These are phyloP conservation scores for Amanita jacksonii DNA, from an alignment of 768 basidiomycete species.

Conservation along the genomic window DNA sequence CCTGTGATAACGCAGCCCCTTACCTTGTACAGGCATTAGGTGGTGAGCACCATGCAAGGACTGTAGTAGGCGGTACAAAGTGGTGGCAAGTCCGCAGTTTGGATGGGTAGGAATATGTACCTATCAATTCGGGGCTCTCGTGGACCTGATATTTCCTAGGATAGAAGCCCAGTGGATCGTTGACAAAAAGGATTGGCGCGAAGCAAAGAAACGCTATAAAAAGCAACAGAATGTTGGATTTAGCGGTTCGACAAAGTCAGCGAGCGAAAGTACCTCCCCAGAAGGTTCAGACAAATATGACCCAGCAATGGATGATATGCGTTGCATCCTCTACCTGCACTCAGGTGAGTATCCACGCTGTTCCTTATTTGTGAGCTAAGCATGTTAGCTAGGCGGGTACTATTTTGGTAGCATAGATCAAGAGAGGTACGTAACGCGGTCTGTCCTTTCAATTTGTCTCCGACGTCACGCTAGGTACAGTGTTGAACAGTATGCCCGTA, in stretches of 20 bases:
- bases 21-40: constrained; percentile 72
- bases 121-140: constrained; percentile 6
- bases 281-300: constrained; percentile 30
- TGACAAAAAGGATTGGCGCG: constrained; percentile 74
- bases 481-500: constrained; percentile 80
- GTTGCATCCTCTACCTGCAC: constrained; percentile 76
- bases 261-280: constrained; percentile 12
- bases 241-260: constrained; percentile 9
- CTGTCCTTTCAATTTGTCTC: constrained; percentile 1
- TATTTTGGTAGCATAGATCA: constrained; percentile 78
- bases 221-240: constrained; percentile 25
- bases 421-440: constrained; percentile 37
- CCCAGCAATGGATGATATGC: constrained; percentile 71
- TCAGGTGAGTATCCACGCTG: constrained; percentile 40
- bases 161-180: constrained; percentile 86
- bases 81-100: too few relatives aligned
- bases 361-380: not conserved
- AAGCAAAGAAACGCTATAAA: constrained; percentile 50
- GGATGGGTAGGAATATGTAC: constrained; percentile 42
- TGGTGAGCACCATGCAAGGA: constrained; percentile 64
- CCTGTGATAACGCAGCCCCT: constrained; percentile 65
- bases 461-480: constrained; percentile 60
- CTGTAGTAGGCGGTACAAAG: constrained; percentile 78
- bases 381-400: constrained; percentile 54
- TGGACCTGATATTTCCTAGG: constrained; percentile 28